A percentile compares a stretch with the other conserved stretches of the same genome.
phyloP scores from a whole-genome alignment of 2,329 filamentous ascomycete genomes.

The Talaromyces sp. region DNA sequence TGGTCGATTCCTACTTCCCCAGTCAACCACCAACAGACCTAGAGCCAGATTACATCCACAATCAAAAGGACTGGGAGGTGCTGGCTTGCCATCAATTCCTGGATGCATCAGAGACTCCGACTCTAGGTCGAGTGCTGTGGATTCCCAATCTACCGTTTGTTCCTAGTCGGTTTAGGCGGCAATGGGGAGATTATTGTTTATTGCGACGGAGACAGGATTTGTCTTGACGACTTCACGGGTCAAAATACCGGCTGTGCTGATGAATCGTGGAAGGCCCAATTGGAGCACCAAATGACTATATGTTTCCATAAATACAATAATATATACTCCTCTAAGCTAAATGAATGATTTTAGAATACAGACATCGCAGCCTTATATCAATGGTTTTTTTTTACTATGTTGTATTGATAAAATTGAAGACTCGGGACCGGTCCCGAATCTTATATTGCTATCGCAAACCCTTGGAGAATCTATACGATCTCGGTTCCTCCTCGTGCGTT shows the following conservation, averaged over 20 bases:
- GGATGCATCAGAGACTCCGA: slow-evolving; percentile 70
- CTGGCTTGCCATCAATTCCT: slow-evolving; percentile 76
- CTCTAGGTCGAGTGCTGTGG: slow-evolving; percentile 77
- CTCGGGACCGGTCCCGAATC: too few relatives aligned
- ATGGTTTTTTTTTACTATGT: too few relatives aligned
- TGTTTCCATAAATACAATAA: background rate
- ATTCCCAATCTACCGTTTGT: slow-evolving; percentile 69
- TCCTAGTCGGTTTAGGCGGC: slow-evolving; percentile 67
- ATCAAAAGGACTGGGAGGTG: slow-evolving; percentile 73
- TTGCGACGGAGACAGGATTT: slow-evolving; percentile 53
- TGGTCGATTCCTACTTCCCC: slow-evolving; percentile 84
- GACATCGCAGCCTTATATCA: background rate
- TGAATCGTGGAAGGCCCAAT: background rate
- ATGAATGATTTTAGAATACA: background rate
- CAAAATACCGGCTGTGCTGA: background rate
- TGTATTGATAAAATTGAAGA: too few relatives aligned
- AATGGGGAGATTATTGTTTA: slow-evolving; percentile 88
- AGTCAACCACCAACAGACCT: slow-evolving; percentile 58
- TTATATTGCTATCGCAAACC: too few relatives aligned
- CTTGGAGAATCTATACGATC: too few relatives aligned
- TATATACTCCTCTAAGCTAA: background rate
- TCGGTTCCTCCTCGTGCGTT: too few relatives aligned
- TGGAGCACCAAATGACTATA: background rate
- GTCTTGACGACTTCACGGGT: background rate
- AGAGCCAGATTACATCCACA: slow-evolving; percentile 77